phyloP scores from a whole-genome alignment of 202 grass and related monocot species.

The Alloteropsis angusta region DNA sequence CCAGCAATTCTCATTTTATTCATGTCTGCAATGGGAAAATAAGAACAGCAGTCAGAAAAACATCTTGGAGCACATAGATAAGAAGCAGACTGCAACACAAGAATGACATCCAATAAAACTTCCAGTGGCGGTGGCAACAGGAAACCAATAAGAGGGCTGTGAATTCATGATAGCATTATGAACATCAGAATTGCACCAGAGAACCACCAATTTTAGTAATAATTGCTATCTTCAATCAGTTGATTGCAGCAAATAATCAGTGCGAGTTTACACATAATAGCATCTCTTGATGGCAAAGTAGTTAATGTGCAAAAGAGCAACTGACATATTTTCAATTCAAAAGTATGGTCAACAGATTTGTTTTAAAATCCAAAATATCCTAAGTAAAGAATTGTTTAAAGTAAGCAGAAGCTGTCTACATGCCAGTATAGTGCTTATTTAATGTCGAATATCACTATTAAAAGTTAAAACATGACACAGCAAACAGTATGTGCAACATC shows the following conservation, averaged over 20 bases:
- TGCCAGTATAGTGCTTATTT: background rate
- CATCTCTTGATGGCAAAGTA: background rate
- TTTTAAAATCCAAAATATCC: background rate
- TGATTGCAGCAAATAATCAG: background rate
- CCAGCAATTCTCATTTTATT: constrained; percentile 50
- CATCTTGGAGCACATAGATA: background rate
- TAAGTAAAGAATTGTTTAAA: background rate
- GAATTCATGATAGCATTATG: background rate
- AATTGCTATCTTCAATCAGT: background rate
- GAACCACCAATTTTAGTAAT: background rate
- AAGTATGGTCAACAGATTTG: background rate
- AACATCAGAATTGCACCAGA: background rate
- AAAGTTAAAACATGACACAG: background rate
- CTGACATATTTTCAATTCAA: background rate
- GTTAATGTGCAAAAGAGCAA: background rate
- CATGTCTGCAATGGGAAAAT: constrained; percentile 30
- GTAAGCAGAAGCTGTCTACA: background rate
- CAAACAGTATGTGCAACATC: background rate
- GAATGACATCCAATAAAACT: background rate
- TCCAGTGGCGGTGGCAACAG: background rate
- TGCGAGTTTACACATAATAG: background rate
- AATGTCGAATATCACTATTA: background rate
- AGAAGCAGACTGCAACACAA: background rate
- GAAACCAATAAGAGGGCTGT: background rate
- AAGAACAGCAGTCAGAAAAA: background rate